Base-by-base conservation (phyloP, 2,329 filamentous ascomycete genomes). In the Epichloe scottii region DNA sequence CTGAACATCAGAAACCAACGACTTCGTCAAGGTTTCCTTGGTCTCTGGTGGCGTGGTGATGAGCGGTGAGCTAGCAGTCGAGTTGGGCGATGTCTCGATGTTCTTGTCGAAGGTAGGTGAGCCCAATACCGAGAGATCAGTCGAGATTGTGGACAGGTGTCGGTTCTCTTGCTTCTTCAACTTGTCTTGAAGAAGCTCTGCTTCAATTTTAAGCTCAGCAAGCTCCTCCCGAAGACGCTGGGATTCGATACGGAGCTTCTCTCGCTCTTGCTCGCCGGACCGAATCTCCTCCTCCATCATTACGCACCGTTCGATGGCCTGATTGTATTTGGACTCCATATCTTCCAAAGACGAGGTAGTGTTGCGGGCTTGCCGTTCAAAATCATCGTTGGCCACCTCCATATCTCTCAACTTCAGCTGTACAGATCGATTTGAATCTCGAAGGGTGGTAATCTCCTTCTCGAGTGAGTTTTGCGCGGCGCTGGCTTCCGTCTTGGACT, bases 301-400 rank as follows among this genome's bases (percentile, higher is more conserved):
- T 26, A 98, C 93, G 10, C 79, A 83, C 50, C 91, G 78, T 71
- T 98, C 93, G 59, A 98, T 94, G 4, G 90, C 82, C 51, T 94
- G 81, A 66, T 96, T 97, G 69, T 93, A 96, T 69, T 97, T 98
- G 55, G 87, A 91, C 70, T 98, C 93, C 67, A 98, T 76, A 64
- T 98, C 93, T 70, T 98, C 93, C 55, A 97, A 79, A 48, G 91
- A 96, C 43, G 90, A 96, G 37, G 89, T 90, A 30, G 91, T 96
- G 68, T 96, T 93, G 60, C 93, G 84, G 58, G 93, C 91, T 71
- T 97, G 91, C 58, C 89, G 84, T 73, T 98, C 93, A 65, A 91
- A 96, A 68, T 98, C 93, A 74, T 98, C 93, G 71, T 97, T 98
- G 65, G 87, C 89, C 51, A 98, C 93, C 69, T 98, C 93, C 60